phyloP scores from a whole-genome alignment of 75 land plant species.

The Adiantum capillusveneris region DNA sequence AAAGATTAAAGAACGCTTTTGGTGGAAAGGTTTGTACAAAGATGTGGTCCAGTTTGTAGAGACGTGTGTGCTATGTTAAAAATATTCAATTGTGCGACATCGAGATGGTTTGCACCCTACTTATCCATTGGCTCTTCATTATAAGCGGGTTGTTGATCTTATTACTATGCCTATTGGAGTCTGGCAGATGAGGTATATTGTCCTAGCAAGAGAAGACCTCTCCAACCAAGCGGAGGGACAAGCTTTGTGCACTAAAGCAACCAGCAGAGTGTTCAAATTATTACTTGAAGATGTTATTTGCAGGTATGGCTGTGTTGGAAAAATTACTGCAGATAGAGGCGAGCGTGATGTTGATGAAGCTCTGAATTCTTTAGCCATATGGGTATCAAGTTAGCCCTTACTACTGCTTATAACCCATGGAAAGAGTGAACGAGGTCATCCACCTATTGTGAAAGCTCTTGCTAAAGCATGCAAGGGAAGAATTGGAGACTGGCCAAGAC shows the following conservation, averaged over 20 bases:
- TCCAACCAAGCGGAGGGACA: not conserved
- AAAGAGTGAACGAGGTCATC: not conserved
- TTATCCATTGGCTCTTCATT: slow-evolving; percentile 1
- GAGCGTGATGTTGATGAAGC: not conserved
- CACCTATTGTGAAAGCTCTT: not conserved
- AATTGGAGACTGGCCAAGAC: not conserved
- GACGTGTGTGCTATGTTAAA: not conserved
- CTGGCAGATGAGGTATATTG: not conserved
- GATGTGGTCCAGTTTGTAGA: not conserved
- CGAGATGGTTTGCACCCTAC: not conserved
- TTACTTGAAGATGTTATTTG: not conserved
- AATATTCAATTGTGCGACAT: not conserved
- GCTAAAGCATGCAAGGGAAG: not conserved
- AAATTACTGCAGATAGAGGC: not conserved
- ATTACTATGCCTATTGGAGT: not conserved
- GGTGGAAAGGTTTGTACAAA: not conserved
- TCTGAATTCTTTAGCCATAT: not conserved
- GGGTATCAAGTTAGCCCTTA: not conserved
- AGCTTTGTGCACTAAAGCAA: not conserved
- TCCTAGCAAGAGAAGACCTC: slow-evolving; percentile 5
- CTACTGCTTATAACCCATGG: not conserved
- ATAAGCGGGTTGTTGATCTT: slow-evolving; percentile 1
- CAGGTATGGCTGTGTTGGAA: not conserved
- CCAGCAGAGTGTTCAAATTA: not conserved
- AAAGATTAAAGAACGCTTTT: not conserved